Base-by-base conservation (phyloP, 2,329 filamentous ascomycete species). In the Bipolaris gigantea region DNA sequence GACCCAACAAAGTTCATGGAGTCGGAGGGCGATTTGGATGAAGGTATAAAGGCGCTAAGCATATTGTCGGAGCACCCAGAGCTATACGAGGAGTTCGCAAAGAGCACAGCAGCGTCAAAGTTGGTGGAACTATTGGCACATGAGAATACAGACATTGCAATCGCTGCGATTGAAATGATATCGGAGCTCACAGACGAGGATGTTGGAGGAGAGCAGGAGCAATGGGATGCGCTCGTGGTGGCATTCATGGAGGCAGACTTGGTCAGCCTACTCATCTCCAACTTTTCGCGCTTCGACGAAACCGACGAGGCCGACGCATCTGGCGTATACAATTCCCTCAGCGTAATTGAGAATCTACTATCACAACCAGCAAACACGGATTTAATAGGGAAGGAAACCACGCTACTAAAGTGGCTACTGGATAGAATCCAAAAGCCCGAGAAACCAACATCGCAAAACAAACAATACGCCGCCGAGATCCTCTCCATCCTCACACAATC, bases 131-230 rank as follows among this genome's bases (percentile, higher is more conserved):
- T 99, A 48, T 79, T 99, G 44, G 88, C 93, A 15, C 94, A 99
- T 72, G 94, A 99, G 66, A 99, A 99, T 72, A 93, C 92, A 0
- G 94, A 99, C 69, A 95, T 99, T 61, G 92, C 94, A 10, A 96
- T 97, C 65, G 90, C 89, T 59, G 90, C 89, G 0, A 87, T 96
- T 45, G 89, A 97, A 76, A 89, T 97, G 42, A 85, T 99, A 46
- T 87, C 85, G 51, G 94, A 99, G 76, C 79, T 97, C 62, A 95
- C 91, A 13, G 94, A 97, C 66, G 92, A 99, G 71, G 93, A 97
- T 69, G 90, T 96, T 2, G 82, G 87, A 38, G 90, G 89, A 2
- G 85, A 88, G 55, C 87, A 92, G 64, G 85, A 85, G 50, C 86
- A 97, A 66, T 97, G 92, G 91, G 85, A 89, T 56, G 80, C 76